These are phyloP conservation scores for Cytospora schulzeri DNA, from an alignment of 2,329 filamentous ascomycete species.

Conservation along the genomic window DNA sequence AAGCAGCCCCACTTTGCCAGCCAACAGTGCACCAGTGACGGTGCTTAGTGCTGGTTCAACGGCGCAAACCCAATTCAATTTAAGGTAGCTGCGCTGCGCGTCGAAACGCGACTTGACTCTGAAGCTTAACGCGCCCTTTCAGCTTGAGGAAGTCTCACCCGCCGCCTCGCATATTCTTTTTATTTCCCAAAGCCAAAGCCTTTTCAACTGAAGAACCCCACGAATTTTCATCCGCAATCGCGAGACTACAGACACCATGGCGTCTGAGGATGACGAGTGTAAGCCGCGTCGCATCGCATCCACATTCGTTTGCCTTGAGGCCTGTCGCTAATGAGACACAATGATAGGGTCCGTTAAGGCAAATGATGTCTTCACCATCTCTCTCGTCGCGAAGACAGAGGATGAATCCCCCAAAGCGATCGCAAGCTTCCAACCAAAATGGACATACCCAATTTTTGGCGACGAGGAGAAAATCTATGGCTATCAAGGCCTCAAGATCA, in stretches of 20 bases:
- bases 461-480: conserved; percentile 92
- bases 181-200: not conserved
- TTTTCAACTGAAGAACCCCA: not conserved
- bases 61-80: not conserved
- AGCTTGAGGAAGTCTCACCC: not conserved
- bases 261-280: conserved; percentile 25
- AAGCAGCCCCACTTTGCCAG: conserved; percentile 19
- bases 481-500: conserved; percentile 79
- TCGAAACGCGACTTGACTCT: conserved; percentile 19
- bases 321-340: conserved; percentile 6
- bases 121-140: not conserved
- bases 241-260: conserved; percentile 9
- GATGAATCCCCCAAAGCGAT: conserved; percentile 55
- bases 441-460: conserved; percentile 90
- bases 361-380: conserved; percentile 65
- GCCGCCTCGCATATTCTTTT: not conserved
- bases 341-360: conserved; percentile 59
- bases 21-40: not conserved
- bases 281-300: conserved; percentile 3
- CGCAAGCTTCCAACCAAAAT: conserved; percentile 77
- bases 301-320: not conserved
- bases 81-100: conserved; percentile 21
- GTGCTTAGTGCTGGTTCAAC: not conserved
- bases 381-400: conserved; percentile 55
- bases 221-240: not conserved